A percentile compares a stretch with the other conserved stretches of the same genome.
Evolutionary conservation across 2,329 filamentous ascomycete genomes (phyloP).

Genomic region (Aspergillus fumigatus): DNA sequence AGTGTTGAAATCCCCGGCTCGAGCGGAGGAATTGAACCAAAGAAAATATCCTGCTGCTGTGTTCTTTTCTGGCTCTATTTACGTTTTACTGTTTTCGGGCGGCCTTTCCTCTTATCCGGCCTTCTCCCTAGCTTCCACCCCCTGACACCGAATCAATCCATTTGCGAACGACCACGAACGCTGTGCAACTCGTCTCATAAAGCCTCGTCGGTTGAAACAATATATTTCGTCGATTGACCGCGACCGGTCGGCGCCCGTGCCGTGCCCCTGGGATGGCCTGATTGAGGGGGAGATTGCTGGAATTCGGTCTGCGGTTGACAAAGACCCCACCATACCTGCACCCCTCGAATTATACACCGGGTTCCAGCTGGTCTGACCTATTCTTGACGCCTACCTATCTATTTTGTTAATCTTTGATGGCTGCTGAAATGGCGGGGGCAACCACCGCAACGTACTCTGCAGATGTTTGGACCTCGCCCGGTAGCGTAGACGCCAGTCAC

Average conservation of each 20-base stretch:
- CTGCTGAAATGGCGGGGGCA: constrained; percentile 38
- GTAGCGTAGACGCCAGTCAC: constrained; percentile 27
- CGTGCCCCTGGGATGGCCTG: constrained; percentile 27
- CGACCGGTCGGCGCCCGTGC: constrained; percentile 1
- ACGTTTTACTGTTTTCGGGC: constrained; percentile 32
- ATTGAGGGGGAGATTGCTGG: constrained; percentile 15
- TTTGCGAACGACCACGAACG: background rate
- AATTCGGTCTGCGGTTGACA: constrained; percentile 11
- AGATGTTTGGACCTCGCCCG: constrained; percentile 36
- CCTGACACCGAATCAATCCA: background rate
- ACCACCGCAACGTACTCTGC: constrained; percentile 35
- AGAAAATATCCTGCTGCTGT: background rate
- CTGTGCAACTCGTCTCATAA: background rate
- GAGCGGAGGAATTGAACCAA: constrained; percentile 2
- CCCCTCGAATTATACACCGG: constrained; percentile 7
- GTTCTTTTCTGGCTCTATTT: constrained; percentile 23
- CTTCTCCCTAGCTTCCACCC: background rate
- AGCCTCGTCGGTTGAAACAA: background rate
- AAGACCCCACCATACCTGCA: constrained; percentile 4
- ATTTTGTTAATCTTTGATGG: constrained; percentile 8
- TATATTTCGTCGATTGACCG: background rate
- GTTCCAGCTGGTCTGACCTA: constrained; percentile 35
- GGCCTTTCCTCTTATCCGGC: constrained; percentile 10
- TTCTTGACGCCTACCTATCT: background rate
- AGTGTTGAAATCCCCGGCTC: constrained; percentile 11